Evolutionary conservation across 1,139 yeast genomes (phyloP).

Genomic region (Nakaseomyces uthaithaninus): DNA sequence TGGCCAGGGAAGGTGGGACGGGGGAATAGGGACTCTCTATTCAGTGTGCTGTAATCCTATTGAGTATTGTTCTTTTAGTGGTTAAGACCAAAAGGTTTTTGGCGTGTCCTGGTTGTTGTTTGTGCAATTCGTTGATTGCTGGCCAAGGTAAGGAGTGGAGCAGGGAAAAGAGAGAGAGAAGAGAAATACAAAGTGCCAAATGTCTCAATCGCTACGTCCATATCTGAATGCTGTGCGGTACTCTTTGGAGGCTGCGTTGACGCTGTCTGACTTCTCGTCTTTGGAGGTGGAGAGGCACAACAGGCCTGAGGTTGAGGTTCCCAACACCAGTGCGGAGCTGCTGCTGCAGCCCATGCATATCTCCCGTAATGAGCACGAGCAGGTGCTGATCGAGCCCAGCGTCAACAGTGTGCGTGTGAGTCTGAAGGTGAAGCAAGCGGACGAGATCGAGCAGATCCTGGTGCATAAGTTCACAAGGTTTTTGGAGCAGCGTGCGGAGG

Average conservation of each 20-base stretch:
- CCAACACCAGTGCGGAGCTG: slow-evolving; percentile 66
- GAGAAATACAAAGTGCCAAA: slow-evolving; percentile 7
- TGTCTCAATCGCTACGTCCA: slow-evolving; percentile 93
- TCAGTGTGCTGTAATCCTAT: no score
- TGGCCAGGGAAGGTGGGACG: no score
- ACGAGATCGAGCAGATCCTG: slow-evolving; percentile 88
- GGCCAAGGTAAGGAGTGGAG: no score
- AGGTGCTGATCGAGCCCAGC: slow-evolving; percentile 86
- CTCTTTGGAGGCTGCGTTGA: slow-evolving; percentile 90
- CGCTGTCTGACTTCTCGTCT: slow-evolving; percentile 89
- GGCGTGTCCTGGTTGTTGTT: no score
- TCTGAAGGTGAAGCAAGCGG: slow-evolving; percentile 91
- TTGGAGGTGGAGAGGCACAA: slow-evolving; percentile 95
- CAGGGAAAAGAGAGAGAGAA: background rate
- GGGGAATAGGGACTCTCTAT: no score
- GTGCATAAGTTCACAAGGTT: slow-evolving; percentile 92
- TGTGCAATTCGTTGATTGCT: no score
- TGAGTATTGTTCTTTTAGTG: no score
- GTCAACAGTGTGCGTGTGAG: slow-evolving; percentile 85
- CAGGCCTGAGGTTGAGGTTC: slow-evolving; percentile 89
- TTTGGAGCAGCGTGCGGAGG: slow-evolving; percentile 91
- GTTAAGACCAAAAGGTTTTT: no score
- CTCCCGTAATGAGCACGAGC: slow-evolving; percentile 89
- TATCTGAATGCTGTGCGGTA: slow-evolving; percentile 89
- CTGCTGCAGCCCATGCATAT: slow-evolving; percentile 82